Conservation (phyloP, 139 green algal species). For the Choricystis sp. region DNA sequence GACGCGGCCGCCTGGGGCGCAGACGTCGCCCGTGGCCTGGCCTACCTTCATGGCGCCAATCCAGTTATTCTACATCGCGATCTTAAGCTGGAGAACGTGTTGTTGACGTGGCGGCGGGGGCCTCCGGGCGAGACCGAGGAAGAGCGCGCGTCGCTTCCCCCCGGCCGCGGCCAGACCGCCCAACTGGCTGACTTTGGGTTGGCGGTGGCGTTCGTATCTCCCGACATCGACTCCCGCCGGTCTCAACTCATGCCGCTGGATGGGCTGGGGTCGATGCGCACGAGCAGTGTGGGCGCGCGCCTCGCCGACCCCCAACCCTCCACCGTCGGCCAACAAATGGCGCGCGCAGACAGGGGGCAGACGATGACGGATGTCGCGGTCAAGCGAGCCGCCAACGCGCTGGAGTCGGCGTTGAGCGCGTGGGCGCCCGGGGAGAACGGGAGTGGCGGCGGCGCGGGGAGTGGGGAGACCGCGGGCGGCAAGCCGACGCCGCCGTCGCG, state of each 20-base stretch:
- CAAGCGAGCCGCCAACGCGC: background rate
- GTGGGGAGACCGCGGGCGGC: background rate
- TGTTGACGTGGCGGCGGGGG: constrained; percentile 13
- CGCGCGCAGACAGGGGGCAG: background rate
- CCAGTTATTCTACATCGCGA: constrained; percentile 70
- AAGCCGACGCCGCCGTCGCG: too few species aligned
- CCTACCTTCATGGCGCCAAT: constrained; percentile 50
- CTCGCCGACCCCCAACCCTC: background rate
- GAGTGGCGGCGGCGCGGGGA: background rate
- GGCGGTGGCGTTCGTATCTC: background rate
- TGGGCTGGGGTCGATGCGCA: background rate
- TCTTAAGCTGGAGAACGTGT: constrained; percentile 48
- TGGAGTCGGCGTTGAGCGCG: background rate
- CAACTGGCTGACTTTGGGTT: background rate
- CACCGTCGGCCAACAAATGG: background rate
- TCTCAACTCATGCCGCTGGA: background rate
- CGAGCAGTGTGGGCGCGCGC: background rate
- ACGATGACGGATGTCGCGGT: background rate
- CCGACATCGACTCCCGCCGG: background rate
- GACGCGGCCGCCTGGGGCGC: constrained; percentile 48
- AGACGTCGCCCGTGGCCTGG: constrained; percentile 33
- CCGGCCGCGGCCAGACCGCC: background rate
- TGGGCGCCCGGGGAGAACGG: background rate
- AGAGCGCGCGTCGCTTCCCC: background rate
- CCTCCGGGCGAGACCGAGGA: background rate